Base-by-base conservation (phyloP, 768 basidiomycete species). In the Calocybe cyanea region DNA sequence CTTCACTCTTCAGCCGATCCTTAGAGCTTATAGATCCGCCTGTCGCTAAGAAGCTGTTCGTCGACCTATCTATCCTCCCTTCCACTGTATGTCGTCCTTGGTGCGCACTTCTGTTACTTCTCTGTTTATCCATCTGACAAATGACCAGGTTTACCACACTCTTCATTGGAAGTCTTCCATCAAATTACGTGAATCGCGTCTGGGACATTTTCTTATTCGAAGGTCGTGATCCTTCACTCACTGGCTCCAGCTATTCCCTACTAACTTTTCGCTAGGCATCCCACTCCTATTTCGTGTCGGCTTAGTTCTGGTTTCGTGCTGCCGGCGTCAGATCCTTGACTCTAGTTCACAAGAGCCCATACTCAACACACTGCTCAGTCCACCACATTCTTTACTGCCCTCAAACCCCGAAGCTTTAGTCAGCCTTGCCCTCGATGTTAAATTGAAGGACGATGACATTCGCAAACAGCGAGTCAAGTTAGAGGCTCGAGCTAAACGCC, bases 171-270 rank as follows among this genome's bases (percentile, higher is more conserved):
- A 72, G 72, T 1, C 70, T 91, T 11, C 84, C 89, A 0, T 59
- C 67, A 0, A 79, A 84, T 2, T 78, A 81, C 55, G 64, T 89
- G 13, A 78, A 83, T 46, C 73, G 90, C 20, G 74, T 89, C 10
- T 92, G 90, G 89, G 90, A 91, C 57, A 58, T 92, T 2, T 91
- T 91, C 58, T 62, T 92, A 15, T 87, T 75, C 51, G 89, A 92
- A 65, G 89, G 88, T 88, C 6, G 25, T 28, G 6, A 5, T 28
- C 40, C 7, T 32, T 40, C 15, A 20, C 19, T 48, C 11, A 25
- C 43, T 42, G 13, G 20, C 6, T 37, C 9, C 36, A 40, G 5
- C 34, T 4, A 28, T 28, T 28, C 11, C n/a, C n/a, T n/a, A n/a
- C n/a, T n/a, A n/a, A n/a, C n/a, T 46, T 23, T 28, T 15, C 20